phyloP scores from a whole-genome alignment of 2,329 filamentous ascomycete genomes.

The Colletotrichum acutatum region DNA sequence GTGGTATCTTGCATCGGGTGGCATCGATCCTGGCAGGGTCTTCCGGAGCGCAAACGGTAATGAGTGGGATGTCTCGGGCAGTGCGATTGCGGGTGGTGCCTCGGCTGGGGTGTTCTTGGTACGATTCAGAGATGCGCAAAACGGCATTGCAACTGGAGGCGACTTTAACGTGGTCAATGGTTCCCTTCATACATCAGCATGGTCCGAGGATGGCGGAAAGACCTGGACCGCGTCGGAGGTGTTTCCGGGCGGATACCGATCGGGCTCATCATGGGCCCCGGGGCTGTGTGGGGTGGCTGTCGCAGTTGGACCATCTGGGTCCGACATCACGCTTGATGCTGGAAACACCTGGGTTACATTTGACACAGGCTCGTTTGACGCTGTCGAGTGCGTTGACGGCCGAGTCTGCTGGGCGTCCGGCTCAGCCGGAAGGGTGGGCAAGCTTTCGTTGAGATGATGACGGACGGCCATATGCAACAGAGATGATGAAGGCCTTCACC shows the following conservation, averaged over 20 bases:
- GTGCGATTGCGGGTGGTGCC: conserved; percentile 41
- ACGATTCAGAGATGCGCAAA: conserved; percentile 41
- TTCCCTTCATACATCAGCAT: conserved; percentile 40
- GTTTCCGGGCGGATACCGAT: conserved; percentile 46
- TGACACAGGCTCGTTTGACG: conserved; percentile 45
- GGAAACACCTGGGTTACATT: conserved; percentile 44
- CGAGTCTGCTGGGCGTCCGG: conserved; percentile 47
- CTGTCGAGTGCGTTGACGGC: conserved; percentile 43
- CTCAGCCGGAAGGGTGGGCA: conserved; percentile 41
- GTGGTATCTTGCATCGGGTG: conserved; percentile 44
- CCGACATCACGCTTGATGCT: conserved; percentile 44
- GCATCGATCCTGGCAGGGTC: conserved; percentile 42
- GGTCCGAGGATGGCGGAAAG: conserved; percentile 44
- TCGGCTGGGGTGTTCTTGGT: conserved; percentile 47
- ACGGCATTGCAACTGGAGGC: conserved; percentile 45
- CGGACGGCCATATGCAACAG: too few species aligned
- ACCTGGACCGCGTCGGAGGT: conserved; percentile 41
- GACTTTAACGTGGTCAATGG: conserved; percentile 42
- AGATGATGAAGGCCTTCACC: neutral
- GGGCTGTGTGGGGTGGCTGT: conserved; percentile 40
- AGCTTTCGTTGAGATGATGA: conserved; percentile 15
- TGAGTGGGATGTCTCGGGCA: conserved; percentile 42
- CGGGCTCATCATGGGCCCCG: conserved; percentile 44
- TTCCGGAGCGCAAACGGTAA: conserved; percentile 42
- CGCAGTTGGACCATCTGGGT: conserved; percentile 47